A percentile compares a stretch with the other conserved stretches of the same genome.
Conservation (phyloP, 176 grass and related monocot genomes). For the Oryza longistaminata region DNA sequence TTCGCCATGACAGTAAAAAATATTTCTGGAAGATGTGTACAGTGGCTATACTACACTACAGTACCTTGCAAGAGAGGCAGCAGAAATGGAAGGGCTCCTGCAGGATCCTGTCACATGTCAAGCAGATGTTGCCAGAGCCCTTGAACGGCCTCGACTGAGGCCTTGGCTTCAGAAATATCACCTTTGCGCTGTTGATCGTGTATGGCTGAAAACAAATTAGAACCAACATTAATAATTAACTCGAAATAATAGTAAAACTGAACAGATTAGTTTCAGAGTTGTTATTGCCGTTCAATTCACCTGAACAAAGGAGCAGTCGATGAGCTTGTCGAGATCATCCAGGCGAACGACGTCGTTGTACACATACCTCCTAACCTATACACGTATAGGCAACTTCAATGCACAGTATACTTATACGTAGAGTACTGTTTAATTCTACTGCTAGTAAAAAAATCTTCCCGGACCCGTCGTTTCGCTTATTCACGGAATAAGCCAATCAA, state of each 20-base stretch:
- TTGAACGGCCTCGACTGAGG: conserved; percentile 97
- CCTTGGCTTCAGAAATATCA: conserved; percentile 91
- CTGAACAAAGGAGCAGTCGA: conserved; percentile 93
- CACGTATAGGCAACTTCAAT: neutral
- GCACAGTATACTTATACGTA: too few relatives aligned
- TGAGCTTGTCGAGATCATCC: conserved; percentile 85
- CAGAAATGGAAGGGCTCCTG: conserved; percentile 99
- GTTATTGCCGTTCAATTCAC: conserved; percentile 41
- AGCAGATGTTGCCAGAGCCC: conserved; percentile 89
- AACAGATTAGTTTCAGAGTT: neutral
- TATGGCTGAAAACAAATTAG: conserved; percentile 54
- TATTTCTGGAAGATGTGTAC: neutral
- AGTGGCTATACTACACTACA: neutral
- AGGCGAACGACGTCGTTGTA: conserved; percentile 95
- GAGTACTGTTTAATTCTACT: neutral
- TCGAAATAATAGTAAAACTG: too few relatives aligned
- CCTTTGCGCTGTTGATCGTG: conserved; percentile 97
- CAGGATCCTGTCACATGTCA: conserved; percentile 92
- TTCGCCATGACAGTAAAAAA: neutral
- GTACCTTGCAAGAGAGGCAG: conserved; percentile 98
- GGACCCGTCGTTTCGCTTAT: too few relatives aligned
- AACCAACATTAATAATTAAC: neutral
- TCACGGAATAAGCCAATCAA: too few relatives aligned
- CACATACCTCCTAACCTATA: conserved; percentile 86
- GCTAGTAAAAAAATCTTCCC: neutral